These are phyloP conservation scores for Acacia acuminata DNA, from an alignment of 306 rosid species.

Conservation along the genomic window DNA sequence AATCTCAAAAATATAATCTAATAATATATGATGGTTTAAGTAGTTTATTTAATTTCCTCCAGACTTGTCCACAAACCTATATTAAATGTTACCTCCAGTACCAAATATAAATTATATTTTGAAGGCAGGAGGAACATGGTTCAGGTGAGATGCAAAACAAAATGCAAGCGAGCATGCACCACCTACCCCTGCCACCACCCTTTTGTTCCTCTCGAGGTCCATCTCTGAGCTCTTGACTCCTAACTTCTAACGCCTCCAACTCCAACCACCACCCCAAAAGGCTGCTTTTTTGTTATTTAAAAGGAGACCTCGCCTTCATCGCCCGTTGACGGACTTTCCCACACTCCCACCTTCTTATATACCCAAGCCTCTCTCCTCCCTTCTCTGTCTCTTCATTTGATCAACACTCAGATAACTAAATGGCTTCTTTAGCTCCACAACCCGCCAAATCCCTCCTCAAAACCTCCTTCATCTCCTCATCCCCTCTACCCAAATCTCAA, in stretches of 20 bases:
- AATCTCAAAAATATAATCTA: too few relatives aligned
- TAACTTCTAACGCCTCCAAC: neutral
- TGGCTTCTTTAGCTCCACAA: constrained; percentile 66
- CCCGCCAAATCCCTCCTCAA: constrained; percentile 51
- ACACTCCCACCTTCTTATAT: constrained; percentile 30
- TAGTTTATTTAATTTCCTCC: too few relatives aligned
- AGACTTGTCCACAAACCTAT: too few relatives aligned
- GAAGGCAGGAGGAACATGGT: too few relatives aligned
- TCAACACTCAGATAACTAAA: neutral
- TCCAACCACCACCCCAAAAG: constrained; percentile 10
- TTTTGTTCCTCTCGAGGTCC: neutral
- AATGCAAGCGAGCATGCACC: neutral
- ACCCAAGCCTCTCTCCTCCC: neutral
- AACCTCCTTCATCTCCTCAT: constrained; percentile 41
- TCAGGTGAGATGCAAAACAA: neutral
- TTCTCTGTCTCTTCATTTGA: neutral
- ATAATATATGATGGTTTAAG: too few relatives aligned
- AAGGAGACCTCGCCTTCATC: constrained; percentile 48
- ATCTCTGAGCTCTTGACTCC: neutral
- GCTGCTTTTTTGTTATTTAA: neutral
- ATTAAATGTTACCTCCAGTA: too few relatives aligned
- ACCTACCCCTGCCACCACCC: neutral
- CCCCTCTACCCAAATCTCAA: constrained; percentile 31
- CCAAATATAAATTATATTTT: too few relatives aligned
- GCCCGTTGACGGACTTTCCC: constrained; percentile 78